Evolutionary conservation across 2,329 filamentous ascomycete species (phyloP), one percentile per base, ranked within the genome.

Genomic region (Penicillium sp.): DNA sequence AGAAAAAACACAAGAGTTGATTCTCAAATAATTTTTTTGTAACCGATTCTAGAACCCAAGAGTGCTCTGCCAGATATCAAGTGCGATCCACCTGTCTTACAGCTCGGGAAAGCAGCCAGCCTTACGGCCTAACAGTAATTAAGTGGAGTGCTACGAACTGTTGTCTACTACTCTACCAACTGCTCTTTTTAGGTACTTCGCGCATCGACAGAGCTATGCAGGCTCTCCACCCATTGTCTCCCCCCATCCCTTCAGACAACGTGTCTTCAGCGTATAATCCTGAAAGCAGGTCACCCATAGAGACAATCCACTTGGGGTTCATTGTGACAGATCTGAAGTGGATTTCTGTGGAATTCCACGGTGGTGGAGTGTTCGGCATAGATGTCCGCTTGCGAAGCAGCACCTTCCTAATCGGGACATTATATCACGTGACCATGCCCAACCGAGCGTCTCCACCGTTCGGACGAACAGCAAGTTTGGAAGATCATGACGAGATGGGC

Each of bases 341-440:
- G 55, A 60, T 54, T 17, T 2, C 4, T 25, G 36, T 54, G 49
- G 53, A 57, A 62, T 62, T 51, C 49, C 27, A 43, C 43, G 27
- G 23, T 65, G 55, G 48, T 27, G 55, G 39, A 15, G 48, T 50
- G 33, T 52, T 38, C 25, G 9, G 27, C 25, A n/a, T 36, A 19
- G 21, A 44, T 33, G 49, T 56, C 61, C 57, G 63, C 57, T 56
- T 64, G 42, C 59, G 23, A 61, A 49, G n/a, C 42, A 19, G 21
- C 49, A 42, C 35, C 35, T 64, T 58, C 63, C 63, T 56, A 55
- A 58, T 64, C 35, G 29, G 61, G 58, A 53, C 19, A 1, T 0
- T 0, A 8, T 0, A 42, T 51, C 63, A 66, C 63, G 62, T 66
- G 63, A 63, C 6, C 0, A 1, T 0, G 0, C 6, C 19, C 31